Base-by-base conservation (phyloP, 768 basidiomycete species). In the Pulveroboletus sp. region DNA sequence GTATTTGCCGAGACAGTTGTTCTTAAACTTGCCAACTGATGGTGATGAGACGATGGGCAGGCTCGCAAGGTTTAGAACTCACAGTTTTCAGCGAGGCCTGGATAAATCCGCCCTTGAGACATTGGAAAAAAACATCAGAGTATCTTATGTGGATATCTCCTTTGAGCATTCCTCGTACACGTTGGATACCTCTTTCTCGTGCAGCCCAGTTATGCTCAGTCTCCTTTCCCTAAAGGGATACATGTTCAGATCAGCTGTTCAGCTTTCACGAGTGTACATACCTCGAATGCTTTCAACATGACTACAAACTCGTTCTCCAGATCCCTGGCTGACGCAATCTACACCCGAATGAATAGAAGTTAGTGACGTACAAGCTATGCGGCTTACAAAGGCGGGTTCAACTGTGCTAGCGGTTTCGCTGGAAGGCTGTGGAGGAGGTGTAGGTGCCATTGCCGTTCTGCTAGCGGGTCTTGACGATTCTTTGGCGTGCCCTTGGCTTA, bases 161-260 rank as follows among this genome's bases (percentile, higher is more conserved):
- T 62, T 84, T 86, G 48, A 97, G 70, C 89, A 96, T 92, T 16
- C 93, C 89, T 37, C 93, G 80, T 8, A 97, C 86, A 16, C 82
- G 78, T 36, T 80, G 74, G 53, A 94, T 76, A 10, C 86, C 77
- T 56, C 77, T 78, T 54, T 99, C 95, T 50, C 95, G 79, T 24
- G 76, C 72, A 36, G 80, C 76, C 95, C 95, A 99, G 59, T 99
- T 99, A 55, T 94, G 90, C 64, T 99, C 95, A 1, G 89, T 88
- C 71, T 99, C 95, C 71, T 82, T 95, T n/a, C 95, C 96, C 86
- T 93, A 29, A 38, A 37, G 44, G 14, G 45, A 45, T 13, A 43
- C 29, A 32, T 30, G 48, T 29, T 48, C 43, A 56, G 45, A 37
- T 36, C 10, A 27, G 5, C 13, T 30, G 2, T 22, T 20, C 43